Conservation (phyloP, 805 yeast genomes). For the Nakazawaea laoshanensis region DNA sequence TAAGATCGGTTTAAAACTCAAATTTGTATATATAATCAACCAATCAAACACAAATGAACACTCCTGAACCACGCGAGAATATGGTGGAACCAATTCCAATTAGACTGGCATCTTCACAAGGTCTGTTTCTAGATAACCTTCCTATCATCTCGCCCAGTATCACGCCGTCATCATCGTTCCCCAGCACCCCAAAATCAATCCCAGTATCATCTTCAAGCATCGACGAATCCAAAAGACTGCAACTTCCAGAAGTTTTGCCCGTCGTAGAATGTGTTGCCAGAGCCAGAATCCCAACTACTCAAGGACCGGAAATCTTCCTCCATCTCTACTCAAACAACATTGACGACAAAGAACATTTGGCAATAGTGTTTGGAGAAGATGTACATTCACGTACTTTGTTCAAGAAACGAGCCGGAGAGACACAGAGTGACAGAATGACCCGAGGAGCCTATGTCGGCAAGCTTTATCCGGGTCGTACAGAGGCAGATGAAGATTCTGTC, state of each 20-base stretch:
- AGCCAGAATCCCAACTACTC: slow-evolving; percentile 94
- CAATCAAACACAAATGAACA: no score
- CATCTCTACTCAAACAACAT: slow-evolving; percentile 82
- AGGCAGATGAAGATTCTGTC: slow-evolving; percentile 54
- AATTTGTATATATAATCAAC: no score
- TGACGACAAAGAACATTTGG: slow-evolving; percentile 91
- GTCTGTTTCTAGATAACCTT: slow-evolving; percentile 26
- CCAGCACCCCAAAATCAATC: slow-evolving; percentile 19
- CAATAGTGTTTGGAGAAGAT: slow-evolving; percentile 93
- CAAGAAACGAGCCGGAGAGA: slow-evolving; percentile 52
- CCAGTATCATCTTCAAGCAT: slow-evolving; percentile 13
- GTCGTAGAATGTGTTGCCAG: slow-evolving; percentile 81
- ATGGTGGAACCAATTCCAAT: no score
- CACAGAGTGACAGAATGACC: slow-evolving; percentile 94
- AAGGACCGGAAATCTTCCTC: slow-evolving; percentile 87
- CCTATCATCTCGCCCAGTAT: slow-evolving; percentile 32
- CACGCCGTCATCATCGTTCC: slow-evolving; percentile 20
- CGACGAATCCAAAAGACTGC: slow-evolving; percentile 22
- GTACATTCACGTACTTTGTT: slow-evolving; percentile 73
- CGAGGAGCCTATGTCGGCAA: slow-evolving; percentile 95
- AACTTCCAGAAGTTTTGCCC: slow-evolving; percentile 55
- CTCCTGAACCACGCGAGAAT: no score
- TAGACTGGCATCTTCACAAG: no score
- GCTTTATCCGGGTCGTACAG: slow-evolving; percentile 74
- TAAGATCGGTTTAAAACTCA: no score